Conservation (phyloP, 1,139 yeast species). For the Saccharomyces hybrid region DNA sequence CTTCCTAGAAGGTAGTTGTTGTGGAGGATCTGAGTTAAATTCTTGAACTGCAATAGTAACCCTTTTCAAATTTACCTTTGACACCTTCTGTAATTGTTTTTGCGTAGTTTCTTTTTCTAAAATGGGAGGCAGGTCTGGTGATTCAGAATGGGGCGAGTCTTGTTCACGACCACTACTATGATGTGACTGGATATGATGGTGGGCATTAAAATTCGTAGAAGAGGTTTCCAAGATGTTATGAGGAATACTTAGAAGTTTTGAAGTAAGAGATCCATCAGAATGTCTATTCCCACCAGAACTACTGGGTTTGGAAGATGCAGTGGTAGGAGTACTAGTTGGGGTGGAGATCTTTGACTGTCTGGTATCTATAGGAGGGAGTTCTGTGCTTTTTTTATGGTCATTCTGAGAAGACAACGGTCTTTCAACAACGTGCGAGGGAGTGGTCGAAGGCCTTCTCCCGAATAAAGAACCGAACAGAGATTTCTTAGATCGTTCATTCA, state of each 20-base stretch:
- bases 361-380: not conserved
- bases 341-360: not conserved
- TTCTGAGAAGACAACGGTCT: not conserved
- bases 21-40: slow-evolving; percentile 77
- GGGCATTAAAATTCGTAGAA: not conserved
- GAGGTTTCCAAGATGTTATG: not conserved
- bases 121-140: not conserved
- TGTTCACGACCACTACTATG: not conserved
- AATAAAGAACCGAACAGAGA: slow-evolving; percentile 18
- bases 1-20: slow-evolving; percentile 82
- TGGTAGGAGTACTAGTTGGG: not conserved
- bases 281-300: not conserved
- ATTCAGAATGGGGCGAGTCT: not conserved
- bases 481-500: slow-evolving; percentile 16
- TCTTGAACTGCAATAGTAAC: slow-evolving; percentile 72
- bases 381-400: not conserved
- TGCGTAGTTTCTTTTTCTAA: slow-evolving; percentile 26
- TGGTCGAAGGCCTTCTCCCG: slow-evolving; percentile 7
- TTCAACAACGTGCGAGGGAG: not conserved
- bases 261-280: not conserved
- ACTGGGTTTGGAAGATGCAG: not conserved
- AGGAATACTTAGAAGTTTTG: not conserved
- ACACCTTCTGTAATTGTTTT: slow-evolving; percentile 34
- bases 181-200: not conserved
- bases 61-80: slow-evolving; percentile 37